Base-by-base conservation (phyloP, 106 monocot species). In the Phalaenopsis equestris region DNA sequence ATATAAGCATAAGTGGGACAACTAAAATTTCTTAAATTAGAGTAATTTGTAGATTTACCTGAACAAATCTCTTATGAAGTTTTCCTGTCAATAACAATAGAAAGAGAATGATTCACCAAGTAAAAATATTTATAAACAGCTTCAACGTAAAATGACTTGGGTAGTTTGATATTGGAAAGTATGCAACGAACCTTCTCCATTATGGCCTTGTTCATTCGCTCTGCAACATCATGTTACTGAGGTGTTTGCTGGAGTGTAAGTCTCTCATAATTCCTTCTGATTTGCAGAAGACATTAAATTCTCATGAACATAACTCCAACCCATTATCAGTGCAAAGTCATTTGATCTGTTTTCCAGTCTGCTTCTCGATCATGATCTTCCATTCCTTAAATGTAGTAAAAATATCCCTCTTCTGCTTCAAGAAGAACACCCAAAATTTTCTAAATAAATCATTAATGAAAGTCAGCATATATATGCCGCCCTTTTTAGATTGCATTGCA, bases 381-480 rank as follows among this genome's bases (percentile, higher is more conserved):
- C 55, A 77, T 24, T 55, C 10, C 24, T 77, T 77, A 14, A 77
- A 24, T 15, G 77, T 77, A 10, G 36, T 7, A 55, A 52, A 24
- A 1, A 77, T 52, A n/a, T 55, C 36, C 24, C 52, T 55, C 9
- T 65, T 64, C 6, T 45, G 42, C 15, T 17, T 56, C 37, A 58
- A 7, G 2, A 77, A 30, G 37, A 17, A 55, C 3, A 77, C 23
- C 77, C 8, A 77, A 55, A 30, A 52, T 30, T 56, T 81, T 45
- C 45, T 76, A 4, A 16, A 82, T 6, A 76, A 76, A 23, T 77
- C 43, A 76, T 67, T 47, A 49, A 77, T 65, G 24, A 76, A 46
- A 15, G 57, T 21, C n/a, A 36, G 6, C 72, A 72, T 9, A 24
- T 36, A 72, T 2, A 4, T 10, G n/a, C 0, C 16, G 10, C 3